Conservation (phyloP, 371 early-diverging fungal species). For the Rhizopus microsporus region DNA sequence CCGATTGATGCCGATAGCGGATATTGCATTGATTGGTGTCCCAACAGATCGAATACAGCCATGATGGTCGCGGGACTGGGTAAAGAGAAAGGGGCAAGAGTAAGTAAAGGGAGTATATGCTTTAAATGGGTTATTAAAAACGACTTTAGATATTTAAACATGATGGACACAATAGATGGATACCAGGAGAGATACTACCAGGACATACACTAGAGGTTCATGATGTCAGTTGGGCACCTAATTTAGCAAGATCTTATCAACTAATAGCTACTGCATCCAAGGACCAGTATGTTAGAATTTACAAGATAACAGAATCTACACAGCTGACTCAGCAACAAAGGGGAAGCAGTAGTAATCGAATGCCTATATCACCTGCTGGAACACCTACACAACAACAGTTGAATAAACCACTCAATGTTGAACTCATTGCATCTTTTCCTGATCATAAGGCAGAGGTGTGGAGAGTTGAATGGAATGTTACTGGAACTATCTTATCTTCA, state of each 20-base stretch:
- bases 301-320: slow-evolving; percentile 64
- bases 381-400: slow-evolving; percentile 13
- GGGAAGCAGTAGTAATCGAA: slow-evolving; percentile 6
- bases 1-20: slow-evolving; percentile 61
- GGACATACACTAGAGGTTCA: slow-evolving; percentile 76
- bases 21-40: slow-evolving; percentile 90
- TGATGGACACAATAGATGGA: slow-evolving; percentile 69
- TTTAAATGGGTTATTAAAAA: neutral
- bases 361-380: slow-evolving; percentile 16
- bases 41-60: slow-evolving; percentile 71
- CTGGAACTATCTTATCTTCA: slow-evolving; percentile 87
- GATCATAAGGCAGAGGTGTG: slow-evolving; percentile 84
- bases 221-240: slow-evolving; percentile 89
- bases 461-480: slow-evolving; percentile 92
- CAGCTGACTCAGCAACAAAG: slow-evolving; percentile 21
- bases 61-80: slow-evolving; percentile 92
- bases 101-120: slow-evolving; percentile 24
- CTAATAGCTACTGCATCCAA: slow-evolving; percentile 91
- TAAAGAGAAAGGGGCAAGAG: slow-evolving; percentile 76
- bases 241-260: slow-evolving; percentile 84
- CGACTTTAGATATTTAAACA: slow-evolving; percentile 58
- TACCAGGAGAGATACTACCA: slow-evolving; percentile 58
- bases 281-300: slow-evolving; percentile 87
- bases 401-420: slow-evolving; percentile 49
- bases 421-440: slow-evolving; percentile 60